phyloP scores from a whole-genome alignment of 2,329 filamentous ascomycete genomes.

The Penicillium sp. region DNA sequence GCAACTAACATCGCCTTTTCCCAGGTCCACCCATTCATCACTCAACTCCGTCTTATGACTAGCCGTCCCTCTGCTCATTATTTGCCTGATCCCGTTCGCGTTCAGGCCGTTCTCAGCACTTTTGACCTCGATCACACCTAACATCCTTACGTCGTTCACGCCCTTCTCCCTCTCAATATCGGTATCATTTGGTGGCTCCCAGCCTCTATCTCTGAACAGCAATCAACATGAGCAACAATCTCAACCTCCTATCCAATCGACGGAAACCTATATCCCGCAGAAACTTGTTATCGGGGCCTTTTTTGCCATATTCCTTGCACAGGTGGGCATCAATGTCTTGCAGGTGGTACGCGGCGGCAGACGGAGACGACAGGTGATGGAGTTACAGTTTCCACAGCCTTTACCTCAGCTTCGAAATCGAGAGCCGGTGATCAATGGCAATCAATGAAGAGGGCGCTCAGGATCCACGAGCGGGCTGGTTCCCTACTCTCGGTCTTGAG shows the following conservation, averaged over 20 bases:
- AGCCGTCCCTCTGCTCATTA: constrained; percentile 41
- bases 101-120: constrained; percentile 26
- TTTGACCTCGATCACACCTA: constrained; percentile 25
- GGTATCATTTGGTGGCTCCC: constrained; percentile 32
- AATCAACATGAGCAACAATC: not conserved
- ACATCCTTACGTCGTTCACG: constrained; percentile 35
- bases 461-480: not conserved
- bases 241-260: constrained; percentile 2
- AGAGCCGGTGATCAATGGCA: not conserved
- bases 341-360: constrained; percentile 30
- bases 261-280: constrained; percentile 32
- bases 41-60: constrained; percentile 47
- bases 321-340: constrained; percentile 31
- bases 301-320: constrained; percentile 32
- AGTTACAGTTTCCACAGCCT: constrained; percentile 27
- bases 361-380: constrained; percentile 22
- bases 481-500: not conserved
- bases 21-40: constrained; percentile 35
- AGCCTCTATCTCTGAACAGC: constrained; percentile 7
- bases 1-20: constrained; percentile 8
- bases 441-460: not conserved
- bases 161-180: constrained; percentile 41
- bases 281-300: constrained; percentile 37
- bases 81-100: constrained; percentile 32
- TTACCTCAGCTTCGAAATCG: constrained; percentile 16